Evolutionary conservation across 768 basidiomycete species (phyloP), one percentile per base, ranked within the genome.

Genomic region (Boletus rufocinnamomeus): DNA sequence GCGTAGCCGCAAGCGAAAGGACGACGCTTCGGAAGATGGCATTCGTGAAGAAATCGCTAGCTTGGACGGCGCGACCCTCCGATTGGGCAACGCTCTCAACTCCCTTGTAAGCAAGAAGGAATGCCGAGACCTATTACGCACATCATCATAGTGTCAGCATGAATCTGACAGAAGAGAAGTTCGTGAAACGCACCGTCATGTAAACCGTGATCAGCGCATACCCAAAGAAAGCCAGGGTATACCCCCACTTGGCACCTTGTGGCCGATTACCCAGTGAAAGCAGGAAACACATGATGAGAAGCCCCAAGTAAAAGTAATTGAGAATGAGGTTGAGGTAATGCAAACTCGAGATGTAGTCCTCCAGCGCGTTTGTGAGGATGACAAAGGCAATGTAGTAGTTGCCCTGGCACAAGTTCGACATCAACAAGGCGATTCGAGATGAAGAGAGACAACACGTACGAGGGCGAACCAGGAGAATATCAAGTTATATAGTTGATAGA

Each of bases 131-230:
- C 91, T 93, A 61, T 45, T 50, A 23, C 40, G 3, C 28, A n/a
- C 28, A 43, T 54, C 10, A 53, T 16, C 50, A 34, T 4, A 1
- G 19, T 7, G 63, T 58, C 25, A 66, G 49, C 23, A 46, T 35
- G 49, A 52, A 59, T 37, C 17, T 10, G 25, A 35, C 34, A 56
- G 34, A 49, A 59, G 35, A 41, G 8, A 65, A 44, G n/a, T 13
- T 23, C 9, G 13, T 17, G 34, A 19, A 34, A 70, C 84, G 25
- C 50, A 93, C 89, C 52, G 94, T 93, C 96, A 99, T 98, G 69
- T 98, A 98, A n/a, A 94, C 72, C 34, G 96, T 98, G 62, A 99
- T 86, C 25, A 96, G 5, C 4, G 83, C 93, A 75, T 96, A 99
- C 1, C 93, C 92, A 32, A 96, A 69, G 66, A 98, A 86, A 30